Base-by-base conservation (phyloP, 192 early-diverging fungal species). In the Rhizophlyctis rosea region DNA sequence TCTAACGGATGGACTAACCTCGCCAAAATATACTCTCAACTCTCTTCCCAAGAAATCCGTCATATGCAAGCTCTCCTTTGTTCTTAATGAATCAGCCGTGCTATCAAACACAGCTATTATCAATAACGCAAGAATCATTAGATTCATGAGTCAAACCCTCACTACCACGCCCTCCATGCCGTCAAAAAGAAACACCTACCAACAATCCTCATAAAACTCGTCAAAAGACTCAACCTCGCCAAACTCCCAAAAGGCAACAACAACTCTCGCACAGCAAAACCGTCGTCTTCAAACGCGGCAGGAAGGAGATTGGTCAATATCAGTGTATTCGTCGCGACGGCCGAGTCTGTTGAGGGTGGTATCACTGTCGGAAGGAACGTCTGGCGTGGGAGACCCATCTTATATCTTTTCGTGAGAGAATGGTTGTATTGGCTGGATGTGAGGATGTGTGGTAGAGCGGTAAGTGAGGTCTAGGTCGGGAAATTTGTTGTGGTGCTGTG, bases 301-400 rank as follows among this genome's bases (percentile, higher is more conserved):
- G 59, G 57, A 29, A 59, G 49, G 4, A 80, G 54, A 50, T 76
- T 73, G 23, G 78, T 76, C 24, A 80, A 47, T 4, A 80, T 73
- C 52, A 80, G 47, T 0, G 78, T 75, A 61, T 80, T 80, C 2
- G 75, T 72, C 27, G 65, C 65, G 24, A 61, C n/a, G n/a, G n/a
- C n/a, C n/a, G n/a, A n/a, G n/a, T n/a, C n/a, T n/a, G n/a, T n/a
- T n/a, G n/a, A n/a, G n/a, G n/a, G n/a, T n/a, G n/a, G n/a, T n/a
- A n/a, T n/a, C n/a, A n/a, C n/a, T n/a, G n/a, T n/a, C n/a, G n/a
- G n/a, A n/a, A n/a, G n/a, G n/a, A n/a, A n/a, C n/a, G n/a, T n/a
- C n/a, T n/a, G n/a, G n/a, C n/a, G n/a, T n/a, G n/a, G n/a, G n/a
- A n/a, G n/a, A n/a, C n/a, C n/a, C n/a, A n/a, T n/a, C n/a, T n/a